These are phyloP conservation scores for Coemansia sp. DNA, from an alignment of 192 early-diverging fungal genomes.

Conservation along the genomic window DNA sequence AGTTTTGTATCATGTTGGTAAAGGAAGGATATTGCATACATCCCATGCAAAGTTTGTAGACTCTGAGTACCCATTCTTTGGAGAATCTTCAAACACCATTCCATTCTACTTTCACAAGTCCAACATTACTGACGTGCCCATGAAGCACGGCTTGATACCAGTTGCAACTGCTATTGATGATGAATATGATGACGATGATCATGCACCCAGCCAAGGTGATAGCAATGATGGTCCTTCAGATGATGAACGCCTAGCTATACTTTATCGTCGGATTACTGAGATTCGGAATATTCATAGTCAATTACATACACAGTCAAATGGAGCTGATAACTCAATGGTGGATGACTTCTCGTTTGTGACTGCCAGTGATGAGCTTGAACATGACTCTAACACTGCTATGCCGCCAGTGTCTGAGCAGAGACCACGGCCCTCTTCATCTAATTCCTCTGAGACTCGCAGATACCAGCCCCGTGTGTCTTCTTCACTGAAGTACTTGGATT, in stretches of 20 bases:
- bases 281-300: not conserved
- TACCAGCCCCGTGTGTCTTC: not conserved
- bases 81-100: not conserved
- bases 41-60: constrained; percentile 3
- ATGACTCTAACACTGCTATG: not conserved
- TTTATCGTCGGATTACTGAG: not conserved
- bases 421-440: not conserved
- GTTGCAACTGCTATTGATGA: not conserved
- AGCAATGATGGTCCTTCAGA: too few species aligned
- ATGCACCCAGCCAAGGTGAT: not conserved
- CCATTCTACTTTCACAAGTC: constrained; percentile 3
- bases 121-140: not conserved
- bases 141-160: not conserved
- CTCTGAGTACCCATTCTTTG: not conserved
- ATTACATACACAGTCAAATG: not conserved
- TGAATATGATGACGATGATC: not conserved
- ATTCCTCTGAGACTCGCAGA: not conserved
- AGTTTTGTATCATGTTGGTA: constrained; percentile 2
- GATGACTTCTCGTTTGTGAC: not conserved
- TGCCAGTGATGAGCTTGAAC: not conserved
- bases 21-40: constrained; percentile 6
- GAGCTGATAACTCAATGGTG: not conserved
- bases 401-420: not conserved
- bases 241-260: too few species aligned
- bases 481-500: not conserved